Conservation (phyloP, 345 rosid species). For the Eucalyptus pauciflora region DNA sequence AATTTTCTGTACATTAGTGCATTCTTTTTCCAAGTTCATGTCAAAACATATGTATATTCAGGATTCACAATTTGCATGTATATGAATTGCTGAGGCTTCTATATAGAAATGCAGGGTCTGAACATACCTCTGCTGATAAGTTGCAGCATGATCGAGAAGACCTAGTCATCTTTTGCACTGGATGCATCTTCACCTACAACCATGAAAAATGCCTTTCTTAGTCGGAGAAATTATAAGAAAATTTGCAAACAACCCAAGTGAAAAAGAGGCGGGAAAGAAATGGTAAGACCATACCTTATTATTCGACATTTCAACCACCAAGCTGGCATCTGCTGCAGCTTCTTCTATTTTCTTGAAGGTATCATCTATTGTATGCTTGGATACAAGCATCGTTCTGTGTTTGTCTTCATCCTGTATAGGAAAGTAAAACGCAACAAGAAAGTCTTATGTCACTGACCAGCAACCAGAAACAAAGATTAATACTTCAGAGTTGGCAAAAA, state of each 20-base stretch:
- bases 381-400: conserved; percentile 57
- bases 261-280: not conserved
- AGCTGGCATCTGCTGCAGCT: conserved; percentile 54
- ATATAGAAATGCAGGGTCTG: not conserved
- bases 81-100: not conserved
- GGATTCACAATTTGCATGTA: not conserved
- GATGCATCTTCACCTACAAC: conserved; percentile 59
- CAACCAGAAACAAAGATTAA: not conserved
- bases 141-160: conserved; percentile 43
- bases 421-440: not conserved
- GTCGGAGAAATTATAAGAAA: not conserved
- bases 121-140: conserved; percentile 67
- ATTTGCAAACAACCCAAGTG: not conserved
- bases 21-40: not conserved
- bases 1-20: not conserved
- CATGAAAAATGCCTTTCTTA: not conserved
- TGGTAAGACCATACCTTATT: conserved; percentile 32
- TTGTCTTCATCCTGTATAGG: conserved; percentile 47
- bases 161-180: conserved; percentile 41
- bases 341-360: conserved; percentile 80
- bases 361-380: conserved; percentile 52
- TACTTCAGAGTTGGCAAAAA: not conserved
- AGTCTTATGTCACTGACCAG: not conserved
- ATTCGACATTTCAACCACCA: conserved; percentile 45
- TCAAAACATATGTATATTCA: not conserved